Evolutionary conservation across 805 yeast species (phyloP), one percentile per base, ranked within the genome.

Genomic region (Candida xiaguanensis): DNA sequence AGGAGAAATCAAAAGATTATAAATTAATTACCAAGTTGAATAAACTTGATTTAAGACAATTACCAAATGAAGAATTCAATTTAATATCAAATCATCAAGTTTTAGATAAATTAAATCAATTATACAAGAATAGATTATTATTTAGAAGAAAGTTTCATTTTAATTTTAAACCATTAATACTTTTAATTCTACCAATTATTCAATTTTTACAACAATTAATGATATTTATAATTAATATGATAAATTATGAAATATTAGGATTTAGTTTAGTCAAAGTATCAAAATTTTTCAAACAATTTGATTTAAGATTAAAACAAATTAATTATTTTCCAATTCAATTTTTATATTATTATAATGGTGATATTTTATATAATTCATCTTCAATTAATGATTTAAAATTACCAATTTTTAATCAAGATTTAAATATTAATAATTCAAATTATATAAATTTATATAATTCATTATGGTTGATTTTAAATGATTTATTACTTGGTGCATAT

Each of bases 391-490:
- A 55, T 37, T 52, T 61, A 17, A 55, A 58, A 29, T 50, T 67
- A 12, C 70, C 72, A 1, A 49, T 58, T 7, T 58, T 60, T 36
- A 67, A 67, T 42, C 52, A 59, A 12, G 53, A 61, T 40, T 49
- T 64, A 40, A 68, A 68, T 46, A 59, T 61, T 46, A 60, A 66
- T 42, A 69, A 69, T 44, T 67, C 74, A 30, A 65, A 83, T 54
- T 85, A 85, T 51, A 85, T 85, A 50, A 71, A 82, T 42, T 77
- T 91, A 44, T 88, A 87, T 66, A 95, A 95, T 52, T 82, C 90
- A 1, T 45, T 90, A 1, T 93, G 98, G 98, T 66, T 93, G 13
- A 81, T 88, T 0, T 59, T 80, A 4, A 91, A 93, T 57, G 99
- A 93, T 57, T 56, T 85, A 5, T 69, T 90, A 1, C 56, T 90